Base-by-base conservation (phyloP, 768 basidiomycete species). In the Lentinula boryana region DNA sequence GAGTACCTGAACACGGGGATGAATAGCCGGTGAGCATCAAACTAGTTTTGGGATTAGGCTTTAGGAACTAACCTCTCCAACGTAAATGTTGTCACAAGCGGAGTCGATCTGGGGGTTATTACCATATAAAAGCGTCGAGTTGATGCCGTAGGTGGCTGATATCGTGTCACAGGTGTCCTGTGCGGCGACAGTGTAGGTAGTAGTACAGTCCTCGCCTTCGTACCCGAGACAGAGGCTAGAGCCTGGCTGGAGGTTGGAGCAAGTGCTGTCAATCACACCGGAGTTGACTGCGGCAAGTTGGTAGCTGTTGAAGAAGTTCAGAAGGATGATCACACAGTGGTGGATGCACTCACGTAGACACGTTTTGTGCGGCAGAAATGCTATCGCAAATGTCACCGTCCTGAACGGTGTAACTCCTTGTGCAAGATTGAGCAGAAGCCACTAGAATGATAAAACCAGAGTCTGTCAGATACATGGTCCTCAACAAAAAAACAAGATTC, bases 91-190 rank as follows among this genome's bases (percentile, higher is more conserved):
- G 64, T 65, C 72, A 71, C 84, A 88, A 0, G 69, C 74, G 0
- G 50, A 2, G 66, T 83, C 63, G 65, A 92, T 78, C 71, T 91
- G 85, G 18, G 89, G 91, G 82, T 93, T 93, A 82, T 92, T 91
- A 61, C 64, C 15, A 68, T 70, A 75, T 33, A 93, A 75, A 4
- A 84, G 76, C 40, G 83, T 82, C 27, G 65, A 60, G 76, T 85
- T 82, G 71, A 88, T 66, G 38, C 75, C 71, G 65, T 72, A 65
- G 1, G 56, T 64, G 31, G 50, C 16, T 32, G 77, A 60, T 58
- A 93, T 75, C 16, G n/a, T 61, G 13, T 82, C 79, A 70, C 91
- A 93, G 60, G 75, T 76, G 70, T 93, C 88, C 67, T 75, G 76
- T 1, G 68, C 40, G 44, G 70, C 13, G 51, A 93, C 87, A 52